phyloP scores from a whole-genome alignment of 129 eudicot species.

The Pseudognaphalium luteoalbum region DNA sequence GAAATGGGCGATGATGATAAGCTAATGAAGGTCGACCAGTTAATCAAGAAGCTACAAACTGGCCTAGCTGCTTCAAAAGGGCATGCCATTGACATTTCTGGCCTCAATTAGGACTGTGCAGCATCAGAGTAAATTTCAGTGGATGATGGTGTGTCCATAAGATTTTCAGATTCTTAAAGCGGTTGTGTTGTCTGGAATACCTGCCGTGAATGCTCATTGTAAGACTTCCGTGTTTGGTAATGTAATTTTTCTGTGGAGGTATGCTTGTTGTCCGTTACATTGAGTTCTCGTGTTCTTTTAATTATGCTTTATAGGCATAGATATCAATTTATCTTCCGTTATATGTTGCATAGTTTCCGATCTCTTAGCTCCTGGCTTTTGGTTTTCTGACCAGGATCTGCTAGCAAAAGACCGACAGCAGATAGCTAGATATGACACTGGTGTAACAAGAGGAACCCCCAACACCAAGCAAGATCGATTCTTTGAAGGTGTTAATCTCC shows the following conservation, averaged over 20 bases:
- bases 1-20: conserved; percentile 50
- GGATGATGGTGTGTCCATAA: not conserved
- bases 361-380: not conserved
- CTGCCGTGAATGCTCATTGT: not conserved
- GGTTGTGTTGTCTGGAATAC: not conserved
- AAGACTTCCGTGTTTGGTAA: not conserved
- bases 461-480: conserved; percentile 67
- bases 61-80: conserved; percentile 48
- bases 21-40: conserved; percentile 39
- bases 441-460: conserved; percentile 42
- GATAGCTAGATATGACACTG: conserved; percentile 38
- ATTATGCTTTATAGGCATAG: conserved; percentile 5
- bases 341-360: not conserved
- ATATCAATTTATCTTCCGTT: conserved; percentile 1
- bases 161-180: conserved; percentile 3
- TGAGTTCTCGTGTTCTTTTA: not conserved
- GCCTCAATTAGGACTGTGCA: not conserved
- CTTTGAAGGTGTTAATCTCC: conserved; percentile 64
- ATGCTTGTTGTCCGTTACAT: conserved; percentile 1
- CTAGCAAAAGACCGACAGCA: conserved; percentile 65
- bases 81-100: conserved; percentile 37
- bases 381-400: conserved; percentile 22
- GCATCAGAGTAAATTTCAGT: conserved; percentile 6
- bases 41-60: conserved; percentile 48
- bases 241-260: conserved; percentile 17